A percentile compares a stretch with the other conserved stretches of the same genome.
Evolutionary conservation across 768 basidiomycete species (phyloP).

Genomic region (Russula compacta): DNA sequence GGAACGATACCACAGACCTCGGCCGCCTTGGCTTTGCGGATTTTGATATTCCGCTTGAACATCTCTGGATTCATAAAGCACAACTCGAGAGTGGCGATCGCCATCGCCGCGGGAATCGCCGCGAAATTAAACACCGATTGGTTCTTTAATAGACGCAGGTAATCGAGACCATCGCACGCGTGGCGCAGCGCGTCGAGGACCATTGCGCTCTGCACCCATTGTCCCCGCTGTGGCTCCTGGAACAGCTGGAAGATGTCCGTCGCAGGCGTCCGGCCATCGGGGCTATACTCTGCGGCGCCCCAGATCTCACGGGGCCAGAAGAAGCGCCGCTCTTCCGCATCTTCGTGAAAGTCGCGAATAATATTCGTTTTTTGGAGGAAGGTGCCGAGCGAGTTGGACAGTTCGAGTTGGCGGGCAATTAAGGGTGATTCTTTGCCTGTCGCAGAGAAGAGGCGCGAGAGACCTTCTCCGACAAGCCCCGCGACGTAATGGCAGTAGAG

Average conservation of each 20-base stretch:
- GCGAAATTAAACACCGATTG: conserved; percentile 95
- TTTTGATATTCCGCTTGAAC: conserved; percentile 87
- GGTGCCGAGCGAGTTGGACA: conserved; percentile 92
- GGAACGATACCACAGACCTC: conserved; percentile 36
- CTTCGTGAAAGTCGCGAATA: conserved; percentile 90
- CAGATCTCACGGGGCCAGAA: conserved; percentile 98
- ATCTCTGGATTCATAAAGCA: conserved; percentile 92
- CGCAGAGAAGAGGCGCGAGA: conserved; percentile 79
- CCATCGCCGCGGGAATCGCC: conserved; percentile 91
- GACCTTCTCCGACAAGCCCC: conserved; percentile 92
- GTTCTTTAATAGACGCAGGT: conserved; percentile 76
- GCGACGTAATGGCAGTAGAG: conserved; percentile 99
- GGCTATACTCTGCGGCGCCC: conserved; percentile 48
- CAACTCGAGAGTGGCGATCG: conserved; percentile 83
- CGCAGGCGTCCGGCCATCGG: conserved; percentile 34
- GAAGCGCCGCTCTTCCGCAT: conserved; percentile 70
- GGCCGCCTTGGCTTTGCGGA: conserved; percentile 86
- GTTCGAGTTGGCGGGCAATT: conserved; percentile 71
- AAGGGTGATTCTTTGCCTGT: conserved; percentile 73
- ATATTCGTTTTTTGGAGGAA: conserved; percentile 98
- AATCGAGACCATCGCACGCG: conserved; percentile 79
- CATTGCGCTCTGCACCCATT: conserved; percentile 84
- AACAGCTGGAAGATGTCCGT: conserved; percentile 59
- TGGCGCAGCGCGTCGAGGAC: conserved; percentile 81
- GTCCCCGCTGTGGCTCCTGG: conserved; percentile 52